Conservation (phyloP, 257 asterid genomes). For the Dorcoceras hygrometricum region DNA sequence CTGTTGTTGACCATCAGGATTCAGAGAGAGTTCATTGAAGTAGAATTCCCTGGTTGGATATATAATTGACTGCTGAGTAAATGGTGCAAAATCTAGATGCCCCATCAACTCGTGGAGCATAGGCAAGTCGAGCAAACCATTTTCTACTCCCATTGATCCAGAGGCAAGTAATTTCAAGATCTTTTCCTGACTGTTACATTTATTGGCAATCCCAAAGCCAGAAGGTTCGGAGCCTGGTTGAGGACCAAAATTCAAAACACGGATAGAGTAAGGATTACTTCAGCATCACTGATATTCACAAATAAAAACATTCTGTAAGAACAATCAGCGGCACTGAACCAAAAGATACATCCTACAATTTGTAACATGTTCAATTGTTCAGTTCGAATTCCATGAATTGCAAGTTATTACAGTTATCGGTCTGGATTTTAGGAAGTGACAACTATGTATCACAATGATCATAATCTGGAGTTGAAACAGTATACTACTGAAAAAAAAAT, state of each 20-base stretch:
- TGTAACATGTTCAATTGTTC: no score
- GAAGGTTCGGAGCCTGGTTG: conserved; percentile 37
- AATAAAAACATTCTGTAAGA: not conserved
- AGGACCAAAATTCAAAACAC: conserved; percentile 38
- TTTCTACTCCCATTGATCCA: conserved; percentile 49
- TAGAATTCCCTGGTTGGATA: conserved; percentile 52
- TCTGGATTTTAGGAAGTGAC: not conserved
- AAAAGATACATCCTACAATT: not conserved
- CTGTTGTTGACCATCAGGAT: conserved; percentile 31
- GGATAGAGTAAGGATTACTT: conserved; percentile 1
- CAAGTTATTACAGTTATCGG: not conserved
- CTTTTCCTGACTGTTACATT: conserved; percentile 50
- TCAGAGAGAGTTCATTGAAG: conserved; percentile 39
- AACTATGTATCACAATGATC: no score
- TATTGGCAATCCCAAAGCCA: conserved; percentile 60
- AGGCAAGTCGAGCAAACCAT: conserved; percentile 37
- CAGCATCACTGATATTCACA: not conserved
- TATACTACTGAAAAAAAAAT: no score
- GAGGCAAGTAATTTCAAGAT: conserved; percentile 57
- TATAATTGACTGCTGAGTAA: conserved; percentile 40
- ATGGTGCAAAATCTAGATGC: conserved; percentile 39
- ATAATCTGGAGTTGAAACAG: no score
- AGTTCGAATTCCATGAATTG: not conserved
- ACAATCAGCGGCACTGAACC: not conserved
- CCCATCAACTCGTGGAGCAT: conserved; percentile 44